Conservation (phyloP, 1,284 basidiomycete genomes). For the Sphagnurus paluster region DNA sequence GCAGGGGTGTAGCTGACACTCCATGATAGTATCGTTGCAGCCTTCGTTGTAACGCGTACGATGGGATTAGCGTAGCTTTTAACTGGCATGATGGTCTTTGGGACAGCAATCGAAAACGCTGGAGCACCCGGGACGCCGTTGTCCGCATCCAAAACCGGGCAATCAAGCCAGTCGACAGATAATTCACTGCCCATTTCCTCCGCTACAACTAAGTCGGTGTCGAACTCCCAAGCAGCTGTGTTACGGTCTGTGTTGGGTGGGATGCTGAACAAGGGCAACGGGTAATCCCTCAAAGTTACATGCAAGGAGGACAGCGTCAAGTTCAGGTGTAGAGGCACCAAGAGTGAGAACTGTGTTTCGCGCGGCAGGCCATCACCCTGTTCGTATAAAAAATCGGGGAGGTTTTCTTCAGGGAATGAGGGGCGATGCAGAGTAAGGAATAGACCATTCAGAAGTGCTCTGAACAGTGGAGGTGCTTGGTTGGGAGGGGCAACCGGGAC, state of each 20-base stretch:
- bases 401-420: conserved; percentile 54
- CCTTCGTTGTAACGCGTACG: conserved; percentile 66
- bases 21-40: conserved; percentile 84
- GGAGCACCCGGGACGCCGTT: conserved; percentile 54
- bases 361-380: conserved; percentile 73
- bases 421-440: conserved; percentile 63
- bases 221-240: conserved; percentile 61
- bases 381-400: conserved; percentile 72
- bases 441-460: conserved; percentile 66
- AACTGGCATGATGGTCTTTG: conserved; percentile 94
- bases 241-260: conserved; percentile 42
- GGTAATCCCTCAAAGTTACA: conserved; percentile 80
- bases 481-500: conserved; percentile 37
- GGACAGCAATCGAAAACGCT: conserved; percentile 68
- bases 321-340: conserved; percentile 82
- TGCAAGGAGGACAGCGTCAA: conserved; percentile 68
- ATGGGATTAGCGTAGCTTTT: conserved; percentile 87
- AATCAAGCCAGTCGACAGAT: conserved; percentile 75
- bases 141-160: conserved; percentile 57
- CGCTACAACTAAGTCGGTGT: conserved; percentile 83
- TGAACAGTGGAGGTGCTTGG: conserved; percentile 40
- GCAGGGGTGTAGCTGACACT: conserved; percentile 87
- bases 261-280: conserved; percentile 67
- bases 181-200: conserved; percentile 82
- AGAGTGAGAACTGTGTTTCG: conserved; percentile 75